These are phyloP conservation scores for Fusarium sororula DNA, from an alignment of 2,329 filamentous ascomycete genomes.

Conservation along the genomic window DNA sequence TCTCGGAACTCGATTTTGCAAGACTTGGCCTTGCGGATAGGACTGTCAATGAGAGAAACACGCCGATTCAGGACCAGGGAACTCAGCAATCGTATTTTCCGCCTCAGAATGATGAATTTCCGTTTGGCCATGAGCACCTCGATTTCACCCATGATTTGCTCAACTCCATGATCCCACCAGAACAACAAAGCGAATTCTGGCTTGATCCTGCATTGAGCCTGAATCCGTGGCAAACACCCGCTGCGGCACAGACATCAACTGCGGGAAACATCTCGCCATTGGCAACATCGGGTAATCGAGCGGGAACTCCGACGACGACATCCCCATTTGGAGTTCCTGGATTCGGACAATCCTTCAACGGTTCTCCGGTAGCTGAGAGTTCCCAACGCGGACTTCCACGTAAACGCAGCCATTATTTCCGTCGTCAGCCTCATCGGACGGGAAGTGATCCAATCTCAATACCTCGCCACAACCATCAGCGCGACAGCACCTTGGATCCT, in stretches of 20 bases:
- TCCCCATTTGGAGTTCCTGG: neutral
- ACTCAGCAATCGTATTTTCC: neutral
- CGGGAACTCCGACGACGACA: neutral
- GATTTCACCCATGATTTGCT: neutral
- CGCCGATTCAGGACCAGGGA: neutral
- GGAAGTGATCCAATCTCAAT: constrained; percentile 16
- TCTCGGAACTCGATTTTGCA: constrained; percentile 30
- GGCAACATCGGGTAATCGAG: neutral
- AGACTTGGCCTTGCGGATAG: constrained; percentile 9
- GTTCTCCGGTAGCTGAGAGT: neutral
- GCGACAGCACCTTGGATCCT: constrained; percentile 11
- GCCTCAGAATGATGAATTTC: neutral
- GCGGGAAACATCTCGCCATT: neutral
- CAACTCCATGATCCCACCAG: neutral
- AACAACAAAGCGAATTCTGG: neutral
- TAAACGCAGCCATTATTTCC: constrained; percentile 19
- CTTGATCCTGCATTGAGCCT: neutral
- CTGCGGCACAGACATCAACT: neutral
- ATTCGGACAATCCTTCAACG: neutral
- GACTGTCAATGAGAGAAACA: too few relatives aligned
- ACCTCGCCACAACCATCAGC: neutral
- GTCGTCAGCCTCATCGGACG: neutral
- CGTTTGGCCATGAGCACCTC: neutral
- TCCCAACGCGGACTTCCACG: constrained; percentile 14
- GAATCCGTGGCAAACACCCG: neutral